phyloP scores from a whole-genome alignment of 75 land plant species.

The Cupressus sempervirens region DNA sequence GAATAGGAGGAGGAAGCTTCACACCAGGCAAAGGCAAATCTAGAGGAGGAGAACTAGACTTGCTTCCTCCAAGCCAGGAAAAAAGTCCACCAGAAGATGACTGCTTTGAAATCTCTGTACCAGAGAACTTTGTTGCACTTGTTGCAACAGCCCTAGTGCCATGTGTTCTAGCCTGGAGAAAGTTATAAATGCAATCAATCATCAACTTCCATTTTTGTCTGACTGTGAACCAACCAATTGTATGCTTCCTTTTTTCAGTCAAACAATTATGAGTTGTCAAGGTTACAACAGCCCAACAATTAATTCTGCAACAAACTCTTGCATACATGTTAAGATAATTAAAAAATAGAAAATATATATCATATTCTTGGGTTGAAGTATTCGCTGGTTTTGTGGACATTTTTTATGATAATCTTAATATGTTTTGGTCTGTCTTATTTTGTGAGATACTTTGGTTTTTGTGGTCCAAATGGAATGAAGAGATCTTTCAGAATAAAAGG shows the following conservation, averaged over 20 bases:
- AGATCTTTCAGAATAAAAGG: too few species aligned
- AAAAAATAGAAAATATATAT: not conserved
- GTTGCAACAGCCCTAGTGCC: not conserved
- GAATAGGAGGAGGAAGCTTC: conserved; percentile 54
- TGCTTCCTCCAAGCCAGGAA: conserved; percentile 70
- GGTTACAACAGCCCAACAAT: not conserved
- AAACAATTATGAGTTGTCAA: not conserved
- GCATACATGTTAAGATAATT: not conserved
- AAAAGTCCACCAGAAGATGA: conserved; percentile 61
- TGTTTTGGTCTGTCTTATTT: too few species aligned
- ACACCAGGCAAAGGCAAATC: conserved; percentile 69
- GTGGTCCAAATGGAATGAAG: too few species aligned
- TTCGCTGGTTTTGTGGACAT: too few species aligned
- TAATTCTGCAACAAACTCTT: not conserved
- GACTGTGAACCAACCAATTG: not conserved
- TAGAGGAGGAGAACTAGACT: conserved; percentile 44
- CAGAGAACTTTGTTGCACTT: conserved; percentile 30
- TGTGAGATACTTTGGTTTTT: too few species aligned
- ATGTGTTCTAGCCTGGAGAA: conserved; percentile 19
- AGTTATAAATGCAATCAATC: not conserved
- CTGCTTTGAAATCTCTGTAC: conserved; percentile 38
- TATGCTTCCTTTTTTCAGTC: not conserved
- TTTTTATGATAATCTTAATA: too few species aligned
- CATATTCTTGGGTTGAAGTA: too few species aligned
- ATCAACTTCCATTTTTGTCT: not conserved